phyloP scores from a whole-genome alignment of 371 early-diverging fungal species.

The Basidiobolus meristosporus region DNA sequence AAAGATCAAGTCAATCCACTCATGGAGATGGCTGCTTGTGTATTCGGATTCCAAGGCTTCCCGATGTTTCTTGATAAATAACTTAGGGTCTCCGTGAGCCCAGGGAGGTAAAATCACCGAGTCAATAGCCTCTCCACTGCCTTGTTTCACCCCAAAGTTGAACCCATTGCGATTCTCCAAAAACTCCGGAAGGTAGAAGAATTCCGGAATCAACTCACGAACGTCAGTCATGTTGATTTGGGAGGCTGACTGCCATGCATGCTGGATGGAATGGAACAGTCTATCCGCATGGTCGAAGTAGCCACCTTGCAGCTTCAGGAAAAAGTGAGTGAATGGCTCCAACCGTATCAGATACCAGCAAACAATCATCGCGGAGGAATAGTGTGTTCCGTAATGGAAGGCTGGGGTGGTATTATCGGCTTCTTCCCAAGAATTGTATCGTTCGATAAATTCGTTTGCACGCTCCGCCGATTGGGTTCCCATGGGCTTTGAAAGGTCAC shows the following conservation, averaged over 20 bases:
- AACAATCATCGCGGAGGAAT: slow-evolving; percentile 71
- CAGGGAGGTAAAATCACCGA: slow-evolving; percentile 66
- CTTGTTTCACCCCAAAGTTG: slow-evolving; percentile 58
- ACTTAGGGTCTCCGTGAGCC: slow-evolving; percentile 66
- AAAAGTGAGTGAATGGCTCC: slow-evolving; percentile 71
- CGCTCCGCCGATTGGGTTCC: slow-evolving; percentile 57
- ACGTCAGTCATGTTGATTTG: slow-evolving; percentile 66
- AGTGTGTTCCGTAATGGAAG: slow-evolving; percentile 83
- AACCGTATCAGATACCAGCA: slow-evolving; percentile 65
- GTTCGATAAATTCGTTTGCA: slow-evolving; percentile 26
- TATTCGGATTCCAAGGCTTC: slow-evolving; percentile 84
- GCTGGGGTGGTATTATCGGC: slow-evolving; percentile 44
- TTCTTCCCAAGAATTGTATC: slow-evolving; percentile 24
- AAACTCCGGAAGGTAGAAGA: slow-evolving; percentile 76
- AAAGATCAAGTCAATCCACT: slow-evolving; percentile 84
- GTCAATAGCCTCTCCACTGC: slow-evolving; percentile 50
- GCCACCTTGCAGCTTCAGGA: slow-evolving; percentile 59
- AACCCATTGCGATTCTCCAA: slow-evolving; percentile 67
- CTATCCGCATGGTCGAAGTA: slow-evolving; percentile 78
- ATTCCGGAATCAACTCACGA: slow-evolving; percentile 76
- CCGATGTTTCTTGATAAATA: slow-evolving; percentile 74
- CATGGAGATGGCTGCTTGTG: slow-evolving; percentile 62
- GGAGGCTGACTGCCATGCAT: slow-evolving; percentile 45
- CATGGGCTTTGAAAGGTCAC: slow-evolving; percentile 72
- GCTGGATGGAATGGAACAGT: slow-evolving; percentile 38